phyloP scores from a whole-genome alignment of 208 protist genomes.

The Leishmania major region DNA sequence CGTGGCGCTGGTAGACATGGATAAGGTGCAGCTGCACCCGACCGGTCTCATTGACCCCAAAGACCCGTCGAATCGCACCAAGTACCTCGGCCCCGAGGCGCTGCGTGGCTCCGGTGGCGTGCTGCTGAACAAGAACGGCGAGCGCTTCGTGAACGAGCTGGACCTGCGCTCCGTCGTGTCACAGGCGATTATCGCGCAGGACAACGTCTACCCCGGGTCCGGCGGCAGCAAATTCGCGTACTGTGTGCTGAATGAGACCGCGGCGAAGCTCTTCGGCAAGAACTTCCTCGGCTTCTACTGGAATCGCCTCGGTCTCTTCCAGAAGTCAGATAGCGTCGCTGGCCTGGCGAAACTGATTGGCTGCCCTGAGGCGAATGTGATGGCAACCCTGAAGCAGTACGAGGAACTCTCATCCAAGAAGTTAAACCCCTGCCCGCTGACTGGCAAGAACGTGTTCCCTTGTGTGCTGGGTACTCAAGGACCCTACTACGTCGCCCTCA shows the following conservation, averaged over 20 bases:
- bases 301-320: conserved; percentile 77
- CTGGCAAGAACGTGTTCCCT: conserved; percentile 86
- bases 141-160: conserved; percentile 96
- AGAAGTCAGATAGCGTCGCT: conserved; percentile 46
- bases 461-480: conserved; percentile 62
- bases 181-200: conserved; percentile 80
- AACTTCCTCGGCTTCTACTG: conserved; percentile 85
- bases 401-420: conserved; percentile 41
- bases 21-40: conserved; percentile 96
- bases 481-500: conserved; percentile 80
- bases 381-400: conserved; percentile 64
- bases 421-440: conserved; percentile 46
- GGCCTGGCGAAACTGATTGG: conserved; percentile 75
- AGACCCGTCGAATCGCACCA: conserved; percentile 82
- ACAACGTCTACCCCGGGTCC: conserved; percentile 66
- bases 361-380: conserved; percentile 43
- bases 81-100: conserved; percentile 96
- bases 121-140: conserved; percentile 91
- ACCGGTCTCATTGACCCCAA: conserved; percentile 95
- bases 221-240: conserved; percentile 73
- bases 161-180: conserved; percentile 94
- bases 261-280: conserved; percentile 74
- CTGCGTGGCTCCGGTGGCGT: conserved; percentile 95
- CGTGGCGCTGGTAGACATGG: conserved; percentile 90
- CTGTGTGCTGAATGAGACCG: conserved; percentile 85